Conservation (phyloP, 345 rosid genomes). For the Turnera subulata region DNA sequence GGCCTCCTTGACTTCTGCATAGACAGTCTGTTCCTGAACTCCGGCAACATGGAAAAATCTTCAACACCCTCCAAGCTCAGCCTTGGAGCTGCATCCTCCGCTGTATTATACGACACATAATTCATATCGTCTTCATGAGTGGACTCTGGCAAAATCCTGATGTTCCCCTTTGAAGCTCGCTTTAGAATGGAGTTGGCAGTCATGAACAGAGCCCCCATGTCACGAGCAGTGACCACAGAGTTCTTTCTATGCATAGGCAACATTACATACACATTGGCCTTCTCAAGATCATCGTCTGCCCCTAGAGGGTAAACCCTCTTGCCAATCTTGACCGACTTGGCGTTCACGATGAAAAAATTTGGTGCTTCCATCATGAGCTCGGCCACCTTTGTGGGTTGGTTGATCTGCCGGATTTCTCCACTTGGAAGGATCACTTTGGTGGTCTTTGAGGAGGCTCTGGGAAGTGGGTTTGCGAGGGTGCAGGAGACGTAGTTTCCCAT, state of each 20-base stretch:
- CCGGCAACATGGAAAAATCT: slow-evolving; percentile 44
- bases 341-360: slow-evolving; percentile 13
- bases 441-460: not conserved
- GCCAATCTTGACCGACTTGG: slow-evolving; percentile 9
- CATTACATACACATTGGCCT: slow-evolving; percentile 13
- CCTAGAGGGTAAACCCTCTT: slow-evolving; percentile 14
- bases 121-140: not conserved
- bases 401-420: slow-evolving; percentile 14
- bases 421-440: slow-evolving; percentile 13
- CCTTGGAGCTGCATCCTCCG: slow-evolving; percentile 26
- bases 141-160: slow-evolving; percentile 30
- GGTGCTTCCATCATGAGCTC: slow-evolving; percentile 25
- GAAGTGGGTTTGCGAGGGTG: not conserved
- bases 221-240: slow-evolving; percentile 9
- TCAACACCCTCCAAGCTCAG: slow-evolving; percentile 56
- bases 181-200: slow-evolving; percentile 6
- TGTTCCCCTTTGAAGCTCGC: slow-evolving; percentile 9
- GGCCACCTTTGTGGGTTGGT: slow-evolving; percentile 14
- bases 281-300: slow-evolving; percentile 14
- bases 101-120: no score
- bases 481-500: slow-evolving; percentile 21
- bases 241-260: slow-evolving; percentile 18
- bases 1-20: slow-evolving; percentile 77
- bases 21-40: slow-evolving; percentile 55
- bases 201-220: slow-evolving; percentile 15